A percentile compares a stretch with the other conserved stretches of the same genome.
phyloP scores from a whole-genome alignment of 331 rosid species.

The Cydonia oblonga region DNA sequence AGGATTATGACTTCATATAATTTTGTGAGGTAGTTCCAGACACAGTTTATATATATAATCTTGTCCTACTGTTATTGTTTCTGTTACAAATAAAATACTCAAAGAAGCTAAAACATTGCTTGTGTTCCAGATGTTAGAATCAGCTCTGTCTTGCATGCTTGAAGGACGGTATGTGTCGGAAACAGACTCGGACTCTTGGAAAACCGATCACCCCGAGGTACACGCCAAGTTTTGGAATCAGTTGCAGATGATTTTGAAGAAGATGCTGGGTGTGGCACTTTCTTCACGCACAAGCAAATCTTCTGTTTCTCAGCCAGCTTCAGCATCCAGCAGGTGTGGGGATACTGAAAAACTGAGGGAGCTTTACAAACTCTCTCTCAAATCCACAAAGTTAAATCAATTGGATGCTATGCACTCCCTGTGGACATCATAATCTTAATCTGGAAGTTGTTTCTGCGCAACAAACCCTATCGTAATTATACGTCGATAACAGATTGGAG shows the following conservation, averaged over 20 bases:
- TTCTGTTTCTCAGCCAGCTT: slow-evolving; percentile 29
- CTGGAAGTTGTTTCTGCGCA: too few relatives aligned
- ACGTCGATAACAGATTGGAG: too few relatives aligned
- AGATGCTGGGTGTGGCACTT: slow-evolving; percentile 54
- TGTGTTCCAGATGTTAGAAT: slow-evolving; percentile 62
- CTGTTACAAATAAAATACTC: not conserved
- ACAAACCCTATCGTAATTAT: too few relatives aligned
- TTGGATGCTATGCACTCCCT: slow-evolving; percentile 49
- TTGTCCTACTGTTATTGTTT: not conserved
- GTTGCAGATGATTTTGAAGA: slow-evolving; percentile 76
- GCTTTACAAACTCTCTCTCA: slow-evolving; percentile 71
- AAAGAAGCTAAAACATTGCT: not conserved
- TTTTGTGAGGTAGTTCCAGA: not conserved
- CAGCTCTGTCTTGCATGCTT: slow-evolving; percentile 66
- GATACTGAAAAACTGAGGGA: slow-evolving; percentile 69
- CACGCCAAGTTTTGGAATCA: slow-evolving; percentile 75
- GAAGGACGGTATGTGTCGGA: slow-evolving; percentile 66
- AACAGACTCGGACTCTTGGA: slow-evolving; percentile 29
- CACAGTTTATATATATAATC: not conserved
- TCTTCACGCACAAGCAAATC: slow-evolving; percentile 38
- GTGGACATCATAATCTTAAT: slow-evolving; percentile 42
- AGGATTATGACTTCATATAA: not conserved
- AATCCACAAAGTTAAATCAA: slow-evolving; percentile 40
- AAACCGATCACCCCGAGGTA: slow-evolving; percentile 32
- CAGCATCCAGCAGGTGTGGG: slow-evolving; percentile 32